phyloP scores from a whole-genome alignment of 352 stramenopile species.

The Peronospora tabacina region DNA sequence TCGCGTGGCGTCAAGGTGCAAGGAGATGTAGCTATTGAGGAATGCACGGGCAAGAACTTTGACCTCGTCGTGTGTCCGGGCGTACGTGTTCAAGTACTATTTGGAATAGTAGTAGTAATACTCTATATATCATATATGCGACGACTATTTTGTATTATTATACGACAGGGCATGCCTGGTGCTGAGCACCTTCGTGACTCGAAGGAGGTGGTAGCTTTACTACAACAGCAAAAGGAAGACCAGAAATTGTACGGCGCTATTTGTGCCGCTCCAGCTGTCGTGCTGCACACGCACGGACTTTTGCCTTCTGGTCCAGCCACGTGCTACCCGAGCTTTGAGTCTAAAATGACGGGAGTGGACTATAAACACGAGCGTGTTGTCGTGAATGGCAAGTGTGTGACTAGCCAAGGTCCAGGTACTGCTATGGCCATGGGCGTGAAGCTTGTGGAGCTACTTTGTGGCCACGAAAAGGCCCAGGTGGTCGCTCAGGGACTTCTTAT shows the following conservation, averaged over 20 bases:
- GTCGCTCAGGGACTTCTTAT: constrained; percentile 56
- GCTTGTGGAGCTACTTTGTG: constrained; percentile 66
- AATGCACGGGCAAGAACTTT: constrained; percentile 43
- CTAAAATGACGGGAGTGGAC: constrained; percentile 43
- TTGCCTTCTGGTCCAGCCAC: constrained; percentile 40
- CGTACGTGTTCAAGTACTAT: constrained; percentile 23
- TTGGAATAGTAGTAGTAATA: background rate
- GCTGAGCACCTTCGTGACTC: constrained; percentile 68
- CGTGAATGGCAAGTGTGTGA: constrained; percentile 67
- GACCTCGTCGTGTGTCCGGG: constrained; percentile 65
- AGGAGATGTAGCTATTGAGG: constrained; percentile 57
- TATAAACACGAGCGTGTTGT: constrained; percentile 55
- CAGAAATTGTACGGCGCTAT: constrained; percentile 69
- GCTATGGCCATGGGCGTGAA: constrained; percentile 80
- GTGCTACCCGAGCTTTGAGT: constrained; percentile 63
- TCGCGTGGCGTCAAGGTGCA: constrained; percentile 65
- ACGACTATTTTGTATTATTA: constrained; percentile 2
- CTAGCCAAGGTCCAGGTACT: constrained; percentile 65
- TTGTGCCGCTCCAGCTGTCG: constrained; percentile 61
- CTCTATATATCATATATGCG: background rate
- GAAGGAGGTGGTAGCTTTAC: constrained; percentile 39
- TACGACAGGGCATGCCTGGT: constrained; percentile 49
- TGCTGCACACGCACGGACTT: constrained; percentile 60
- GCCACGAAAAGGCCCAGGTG: constrained; percentile 47
- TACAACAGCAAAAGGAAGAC: constrained; percentile 56